Percentiles rank a stretch among this genome's conserved stretches.
Conservation (phyloP, 139 green algal species). For the Zygnema cylindricum region DNA sequence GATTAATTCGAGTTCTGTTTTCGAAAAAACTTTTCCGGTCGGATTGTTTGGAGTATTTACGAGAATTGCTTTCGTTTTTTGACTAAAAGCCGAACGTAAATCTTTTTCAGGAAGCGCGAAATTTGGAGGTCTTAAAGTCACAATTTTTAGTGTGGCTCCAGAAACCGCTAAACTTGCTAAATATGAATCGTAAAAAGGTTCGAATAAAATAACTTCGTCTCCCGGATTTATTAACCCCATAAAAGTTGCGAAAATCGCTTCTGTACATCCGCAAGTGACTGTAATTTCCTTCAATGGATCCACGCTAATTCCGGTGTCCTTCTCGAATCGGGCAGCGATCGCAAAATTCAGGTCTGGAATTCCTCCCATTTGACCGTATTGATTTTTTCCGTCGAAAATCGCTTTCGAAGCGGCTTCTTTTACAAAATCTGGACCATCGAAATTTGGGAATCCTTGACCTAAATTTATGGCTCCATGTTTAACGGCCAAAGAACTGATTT, state of each 20-base stretch:
- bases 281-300: slow-evolving; percentile 42
- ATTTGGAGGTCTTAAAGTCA: slow-evolving; percentile 47
- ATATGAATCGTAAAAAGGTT: slow-evolving; percentile 62
- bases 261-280: slow-evolving; percentile 51
- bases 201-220: slow-evolving; percentile 59
- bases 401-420: slow-evolving; percentile 34
- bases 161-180: slow-evolving; percentile 28
- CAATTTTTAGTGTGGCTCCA: slow-evolving; percentile 36
- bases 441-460: slow-evolving; percentile 61
- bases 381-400: slow-evolving; percentile 39
- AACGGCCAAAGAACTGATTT: slow-evolving; percentile 51
- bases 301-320: slow-evolving; percentile 21
- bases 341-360: slow-evolving; percentile 16
- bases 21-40: slow-evolving; percentile 52
- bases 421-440: slow-evolving; percentile 53
- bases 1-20: slow-evolving; percentile 49
- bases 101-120: slow-evolving; percentile 34
- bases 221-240: slow-evolving; percentile 49
- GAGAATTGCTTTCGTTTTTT: slow-evolving; percentile 44
- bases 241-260: slow-evolving; percentile 34
- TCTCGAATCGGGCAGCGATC: slow-evolving; percentile 30
- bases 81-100: slow-evolving; percentile 38
- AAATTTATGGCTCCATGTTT: slow-evolving; percentile 55
- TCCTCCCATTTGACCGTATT: slow-evolving; percentile 47
- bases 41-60: slow-evolving; percentile 62